Conservation (phyloP, 208 protist species). For the Trichomonas gallinae region DNA sequence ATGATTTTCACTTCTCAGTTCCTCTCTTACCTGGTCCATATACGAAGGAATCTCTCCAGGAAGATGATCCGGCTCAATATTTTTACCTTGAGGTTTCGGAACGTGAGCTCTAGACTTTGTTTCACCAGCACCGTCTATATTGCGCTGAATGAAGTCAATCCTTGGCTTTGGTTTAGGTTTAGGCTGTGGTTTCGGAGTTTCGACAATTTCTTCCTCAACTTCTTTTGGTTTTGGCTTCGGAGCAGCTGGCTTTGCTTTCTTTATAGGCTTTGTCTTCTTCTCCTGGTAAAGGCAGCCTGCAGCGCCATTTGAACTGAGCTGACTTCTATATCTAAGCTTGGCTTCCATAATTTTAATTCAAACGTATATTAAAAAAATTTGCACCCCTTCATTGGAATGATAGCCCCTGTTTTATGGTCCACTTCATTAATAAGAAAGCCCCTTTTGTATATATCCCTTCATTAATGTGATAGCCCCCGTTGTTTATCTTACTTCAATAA, state of each 20-base stretch:
- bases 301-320: background rate
- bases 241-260: background rate
- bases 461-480: too few species aligned
- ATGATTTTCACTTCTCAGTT: background rate
- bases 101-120: background rate
- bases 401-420: too few species aligned
- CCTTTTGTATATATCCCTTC: too few species aligned
- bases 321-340: background rate
- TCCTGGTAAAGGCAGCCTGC: background rate
- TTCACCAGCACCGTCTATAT: background rate
- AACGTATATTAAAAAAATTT: too few species aligned
- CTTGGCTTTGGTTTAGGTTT: background rate
- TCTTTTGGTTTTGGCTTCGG: background rate
- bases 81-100: background rate
- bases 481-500: too few species aligned
- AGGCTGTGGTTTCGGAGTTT: background rate
- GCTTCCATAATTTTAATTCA: constrained; percentile 23
- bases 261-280: background rate
- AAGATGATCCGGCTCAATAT: background rate
- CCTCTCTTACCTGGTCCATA: background rate
- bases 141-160: constrained; percentile 3
- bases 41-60: background rate
- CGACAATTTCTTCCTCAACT: background rate
- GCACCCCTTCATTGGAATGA: too few species aligned
- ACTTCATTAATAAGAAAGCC: too few species aligned